Evolutionary conservation across 257 asterid genomes (phyloP), one percentile per base, ranked within the genome.

Genomic region (Perilla frutescens): DNA sequence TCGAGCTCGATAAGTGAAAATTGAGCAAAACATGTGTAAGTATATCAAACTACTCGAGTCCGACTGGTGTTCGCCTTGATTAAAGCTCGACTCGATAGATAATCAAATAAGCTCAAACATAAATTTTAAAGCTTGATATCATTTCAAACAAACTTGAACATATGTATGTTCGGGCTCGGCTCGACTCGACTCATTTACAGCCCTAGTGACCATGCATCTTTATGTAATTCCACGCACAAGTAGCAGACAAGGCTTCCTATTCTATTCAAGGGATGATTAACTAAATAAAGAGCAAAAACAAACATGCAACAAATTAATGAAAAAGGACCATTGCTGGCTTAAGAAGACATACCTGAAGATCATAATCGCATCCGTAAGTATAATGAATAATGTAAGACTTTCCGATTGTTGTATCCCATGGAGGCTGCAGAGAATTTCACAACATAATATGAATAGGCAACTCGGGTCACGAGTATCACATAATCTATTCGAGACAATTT

Each of bases 321-420:
- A 43, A 65, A 11, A 45, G n/a, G 55, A 45, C 3, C 5, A 14
- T 58, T 20, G 26, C 26, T 20, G 26, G 26, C 26, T 20, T 20
- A 20, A 20, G 43, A 39, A 15, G 4, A 14, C 43, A 14, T 87
- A 93, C 98, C 97, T 91, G 79, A 78, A 89, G 72, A 83, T 91
- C 90, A 59, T 82, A 93, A 85, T 93, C 97, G 55, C 98, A 93
- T 73, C 98, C 98, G 61, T 91, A 93, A 36, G 98, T 93, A 77
- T 88, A 93, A 76, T 93, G 98, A 73, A 93, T 91, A 77, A 93
- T 84, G 89, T 81, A 91, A 15, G 96, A 63, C 78, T 88, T 86
- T 59, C 96, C 96, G 3, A 88, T 89, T 70, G 76, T 37, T 10
- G 89, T 87, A 76, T 88, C 96, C 97, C 96, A 93, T 7, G 98